Base-by-base conservation (phyloP, 805 yeast genomes). In the Teunomyces panamensis region DNA sequence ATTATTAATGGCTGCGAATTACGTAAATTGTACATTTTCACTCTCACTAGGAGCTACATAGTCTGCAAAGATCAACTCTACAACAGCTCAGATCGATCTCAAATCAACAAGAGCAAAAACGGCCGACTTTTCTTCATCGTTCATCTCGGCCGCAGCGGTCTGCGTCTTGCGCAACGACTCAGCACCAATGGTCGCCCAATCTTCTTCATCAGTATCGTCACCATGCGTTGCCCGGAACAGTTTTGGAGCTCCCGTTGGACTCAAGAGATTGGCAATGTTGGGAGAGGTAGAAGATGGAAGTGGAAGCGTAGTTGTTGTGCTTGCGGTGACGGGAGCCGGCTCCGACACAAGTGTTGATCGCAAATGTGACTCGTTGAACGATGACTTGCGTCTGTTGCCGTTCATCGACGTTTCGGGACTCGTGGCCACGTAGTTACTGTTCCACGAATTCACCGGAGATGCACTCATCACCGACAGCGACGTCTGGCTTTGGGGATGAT, bases 191-290 rank as follows among this genome's bases (percentile, higher is more conserved):
- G 89, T 70, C 52, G 84, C 87, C 99, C 99, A 92, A 66, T 92
- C 98, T 66, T 92, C 99, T 61, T 92, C 98, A 65, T 92, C 99
- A 0, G 99, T 92, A 59, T 89, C 96, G 39, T 83, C 77, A 45
- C 65, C 71, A 17, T 57, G 56, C 11, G n/a, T 27, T 4, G 46
- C 20, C 14, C 16, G 24, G 28, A 17, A 17, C 39, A 42, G 49
- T 30, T 30, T 39, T 2, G 29, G 41, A 11, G 42, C 26, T 14
- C 52, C 55, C 7, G 49, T 44, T 45, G 45, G 36, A 55, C 52
- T 49, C 42, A 47, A 37, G 49, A 49, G 43, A 49, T 54, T 45
- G 33, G 54, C 44, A 35, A 50, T 44, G 44, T 47, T 47, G 46
- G 53, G 43, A 39, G 49, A 42, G 30, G 45, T 51, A 30, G 50